phyloP scores from a whole-genome alignment of 306 rosid species.

The Rosa persica region DNA sequence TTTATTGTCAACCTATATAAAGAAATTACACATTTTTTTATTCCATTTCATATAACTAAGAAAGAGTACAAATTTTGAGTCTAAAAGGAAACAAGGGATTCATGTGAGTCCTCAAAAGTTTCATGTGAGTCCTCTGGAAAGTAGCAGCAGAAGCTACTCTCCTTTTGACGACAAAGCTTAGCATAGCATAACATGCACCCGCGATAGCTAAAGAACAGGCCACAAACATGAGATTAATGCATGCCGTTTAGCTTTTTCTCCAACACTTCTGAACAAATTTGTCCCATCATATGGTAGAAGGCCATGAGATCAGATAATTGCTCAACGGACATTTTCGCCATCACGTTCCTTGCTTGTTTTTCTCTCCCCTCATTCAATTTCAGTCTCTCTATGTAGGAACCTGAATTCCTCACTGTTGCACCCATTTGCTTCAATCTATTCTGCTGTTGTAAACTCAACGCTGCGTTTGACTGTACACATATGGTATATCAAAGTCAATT shows the following conservation, averaged over 20 bases:
- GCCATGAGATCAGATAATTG: constrained; percentile 72
- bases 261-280: constrained; percentile 67
- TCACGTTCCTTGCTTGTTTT: constrained; percentile 59
- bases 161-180: constrained; percentile 8
- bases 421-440: constrained; percentile 91
- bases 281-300: constrained; percentile 82
- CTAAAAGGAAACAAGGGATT: not conserved
- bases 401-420: constrained; percentile 88
- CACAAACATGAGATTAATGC: not conserved
- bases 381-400: constrained; percentile 62
- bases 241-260: constrained; percentile 57
- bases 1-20: too few species aligned
- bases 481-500: not conserved
- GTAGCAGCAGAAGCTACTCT: not conserved
- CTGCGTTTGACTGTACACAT: constrained; percentile 72
- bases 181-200: not conserved
- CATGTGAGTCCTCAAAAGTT: constrained; percentile 15
- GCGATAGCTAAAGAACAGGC: not conserved
- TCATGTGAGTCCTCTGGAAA: constrained; percentile 28
- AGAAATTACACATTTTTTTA: not conserved
- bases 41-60: not conserved
- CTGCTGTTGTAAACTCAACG: constrained; percentile 78
- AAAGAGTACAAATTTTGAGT: not conserved
- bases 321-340: constrained; percentile 76
- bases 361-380: constrained; percentile 68